Base-by-base conservation (phyloP, 331 rosid species). In the Rosa hybrid region DNA sequence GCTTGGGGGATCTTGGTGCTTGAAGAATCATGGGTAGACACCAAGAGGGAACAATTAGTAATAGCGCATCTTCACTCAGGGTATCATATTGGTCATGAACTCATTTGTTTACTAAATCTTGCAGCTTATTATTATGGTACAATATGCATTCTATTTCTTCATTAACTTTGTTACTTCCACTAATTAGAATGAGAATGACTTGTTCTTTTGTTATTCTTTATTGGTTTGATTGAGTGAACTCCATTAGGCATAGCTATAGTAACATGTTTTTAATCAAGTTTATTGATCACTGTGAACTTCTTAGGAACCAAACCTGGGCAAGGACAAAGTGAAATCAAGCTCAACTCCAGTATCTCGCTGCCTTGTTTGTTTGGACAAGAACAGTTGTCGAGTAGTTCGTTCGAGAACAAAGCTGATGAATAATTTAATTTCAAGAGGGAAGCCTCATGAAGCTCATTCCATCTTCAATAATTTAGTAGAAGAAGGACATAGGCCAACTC, bases 331-430 rank as follows among this genome's bases (percentile, higher is more conserved):
- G 60, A 84, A 86, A 63, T 67, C 85, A 80, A 83, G 71, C 65
- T 84, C 97, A 34, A 84, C 77, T 72, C 83, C 83, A 8, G 83
- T 75, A 86, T 84, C 97, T 9, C 72, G 64, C 16, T 95, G 99
- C 85, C 89, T 71, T 78, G 81, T 80, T 78, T 95, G 99, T 86
- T 79, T 56, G 83, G 90, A 85, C 71, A 81, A 75, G 79, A 90
- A 81, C 54, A 84, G 94, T 83, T 95, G 99, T 85, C 88, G 75
- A 77, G 90, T 86, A 11, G 99, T 95, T 71, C 92, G 77, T 84
- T 86, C 97, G 54, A 91, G 97, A 85, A 95, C 98, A 74, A 95
- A 95, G 80, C 87, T 91, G 70, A 95, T 95, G 99, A 91, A 81
- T 77, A 42, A 75, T 76, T 85, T 90, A 85, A 89, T 89, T 79